Conservation (phyloP, 2,329 filamentous ascomycete species). For the Ophiosphaerella narmari region DNA sequence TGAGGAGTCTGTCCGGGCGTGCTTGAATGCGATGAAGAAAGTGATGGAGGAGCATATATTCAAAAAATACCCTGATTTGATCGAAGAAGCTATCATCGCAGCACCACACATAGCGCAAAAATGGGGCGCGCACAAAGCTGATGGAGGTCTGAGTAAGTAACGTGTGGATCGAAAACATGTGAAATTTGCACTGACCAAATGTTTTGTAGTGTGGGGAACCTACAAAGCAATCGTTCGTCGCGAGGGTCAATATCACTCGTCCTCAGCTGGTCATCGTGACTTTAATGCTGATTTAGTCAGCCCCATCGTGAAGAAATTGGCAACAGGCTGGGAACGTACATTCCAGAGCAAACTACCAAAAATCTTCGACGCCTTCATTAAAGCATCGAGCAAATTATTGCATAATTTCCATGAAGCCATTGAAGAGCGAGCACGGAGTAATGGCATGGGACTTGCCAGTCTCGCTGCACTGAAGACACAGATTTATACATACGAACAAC, state of each 20-base stretch:
- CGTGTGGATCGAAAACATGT: no score
- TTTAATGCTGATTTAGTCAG: constrained; percentile 49
- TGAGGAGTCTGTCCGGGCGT: constrained; percentile 47
- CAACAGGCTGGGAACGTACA: constrained; percentile 50
- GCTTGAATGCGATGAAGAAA: constrained; percentile 47
- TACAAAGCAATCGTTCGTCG: constrained; percentile 63
- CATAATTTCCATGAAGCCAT: constrained; percentile 51
- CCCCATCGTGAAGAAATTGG: constrained; percentile 48
- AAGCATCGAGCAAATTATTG: constrained; percentile 38
- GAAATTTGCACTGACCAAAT: background rate
- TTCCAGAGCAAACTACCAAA: constrained; percentile 52
- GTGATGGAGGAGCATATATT: constrained; percentile 54
- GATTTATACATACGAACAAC: constrained; percentile 48
- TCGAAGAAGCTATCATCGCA: constrained; percentile 46
- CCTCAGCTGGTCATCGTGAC: constrained; percentile 43
- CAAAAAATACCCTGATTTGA: constrained; percentile 48
- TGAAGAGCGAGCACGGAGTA: constrained; percentile 45
- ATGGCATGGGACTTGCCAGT: constrained; percentile 47
- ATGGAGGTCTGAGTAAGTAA: constrained; percentile 50
- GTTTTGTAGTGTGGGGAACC: constrained; percentile 49
- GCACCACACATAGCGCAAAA: constrained; percentile 38
- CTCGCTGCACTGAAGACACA: constrained; percentile 49
- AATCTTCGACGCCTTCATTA: constrained; percentile 46
- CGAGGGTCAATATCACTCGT: constrained; percentile 52
- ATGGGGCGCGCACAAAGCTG: constrained; percentile 45